A percentile compares a stretch with the other conserved stretches of the same genome.
Conservation (phyloP, 2,329 filamentous ascomycete genomes). For the Penicillium corylophilum region DNA sequence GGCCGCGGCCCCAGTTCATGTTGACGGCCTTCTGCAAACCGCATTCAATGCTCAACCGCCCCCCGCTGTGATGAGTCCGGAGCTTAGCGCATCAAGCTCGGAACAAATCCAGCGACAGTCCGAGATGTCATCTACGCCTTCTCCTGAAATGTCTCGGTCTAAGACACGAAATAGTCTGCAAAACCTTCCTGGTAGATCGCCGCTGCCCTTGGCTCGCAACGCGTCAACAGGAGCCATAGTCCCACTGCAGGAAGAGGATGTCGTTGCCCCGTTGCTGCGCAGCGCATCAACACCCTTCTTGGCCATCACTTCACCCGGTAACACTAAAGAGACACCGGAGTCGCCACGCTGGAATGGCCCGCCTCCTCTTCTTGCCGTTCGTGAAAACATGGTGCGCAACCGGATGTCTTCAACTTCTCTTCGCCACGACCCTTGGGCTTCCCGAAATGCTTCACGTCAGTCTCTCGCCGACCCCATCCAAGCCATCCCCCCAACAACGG, state of each 20-base stretch:
- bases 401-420: constrained; percentile 39
- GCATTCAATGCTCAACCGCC: constrained; percentile 52
- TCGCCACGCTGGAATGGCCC: constrained; percentile 28
- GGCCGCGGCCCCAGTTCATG: constrained; percentile 59
- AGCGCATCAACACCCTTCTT: constrained; percentile 25
- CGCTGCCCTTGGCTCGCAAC: constrained; percentile 7
- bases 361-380: constrained; percentile 54
- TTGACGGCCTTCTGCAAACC: constrained; percentile 66
- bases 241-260: constrained; percentile 3
- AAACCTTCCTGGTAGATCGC: constrained; percentile 3
- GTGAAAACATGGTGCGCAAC: constrained; percentile 52
- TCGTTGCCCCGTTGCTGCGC: constrained; percentile 4
- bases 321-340: constrained; percentile 17
- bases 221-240: constrained; percentile 12
- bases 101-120: constrained; percentile 19
- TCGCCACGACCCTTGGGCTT: constrained; percentile 30
- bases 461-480: constrained; percentile 21
- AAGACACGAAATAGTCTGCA: constrained; percentile 11
- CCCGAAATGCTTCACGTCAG: constrained; percentile 28
- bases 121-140: constrained; percentile 6
- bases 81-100: constrained; percentile 7
- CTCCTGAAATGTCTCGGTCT: constrained; percentile 4
- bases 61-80: constrained; percentile 30
- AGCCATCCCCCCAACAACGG: constrained; percentile 19
- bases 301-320: constrained; percentile 12